phyloP scores from a whole-genome alignment of 1,284 basidiomycete species.

The Pulveroboletus ridleyi region DNA sequence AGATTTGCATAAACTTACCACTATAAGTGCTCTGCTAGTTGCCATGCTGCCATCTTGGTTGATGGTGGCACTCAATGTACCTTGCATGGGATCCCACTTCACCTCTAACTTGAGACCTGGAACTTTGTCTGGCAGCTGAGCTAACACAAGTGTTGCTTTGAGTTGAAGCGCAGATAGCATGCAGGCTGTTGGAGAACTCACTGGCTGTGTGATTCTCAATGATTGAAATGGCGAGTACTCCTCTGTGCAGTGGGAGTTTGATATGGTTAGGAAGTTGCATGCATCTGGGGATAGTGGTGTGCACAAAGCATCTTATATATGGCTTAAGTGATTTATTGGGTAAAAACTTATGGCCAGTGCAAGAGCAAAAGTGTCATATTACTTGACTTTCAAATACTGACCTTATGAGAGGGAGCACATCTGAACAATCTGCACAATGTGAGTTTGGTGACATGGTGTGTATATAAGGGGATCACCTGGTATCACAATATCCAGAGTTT shows the following conservation, averaged over 20 bases:
- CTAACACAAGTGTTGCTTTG: constrained; percentile 58
- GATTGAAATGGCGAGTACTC: constrained; percentile 57
- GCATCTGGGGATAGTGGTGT: constrained; percentile 43
- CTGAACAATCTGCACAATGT: constrained; percentile 59
- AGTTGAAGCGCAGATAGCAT: constrained; percentile 68
- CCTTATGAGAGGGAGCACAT: constrained; percentile 83
- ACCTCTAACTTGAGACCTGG: constrained; percentile 65
- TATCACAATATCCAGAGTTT: constrained; percentile 82
- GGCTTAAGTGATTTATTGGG: constrained; percentile 2
- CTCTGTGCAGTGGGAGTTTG: constrained; percentile 64
- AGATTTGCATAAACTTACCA: constrained; percentile 43
- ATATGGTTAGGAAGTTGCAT: constrained; percentile 38
- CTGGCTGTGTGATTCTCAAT: constrained; percentile 47
- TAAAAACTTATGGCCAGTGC: constrained; percentile 77
- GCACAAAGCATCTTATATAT: constrained; percentile 53
- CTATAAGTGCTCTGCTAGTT: constrained; percentile 47
- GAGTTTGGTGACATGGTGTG: neutral
- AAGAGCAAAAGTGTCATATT: constrained; percentile 69
- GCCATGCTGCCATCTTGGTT: constrained; percentile 49
- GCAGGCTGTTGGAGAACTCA: constrained; percentile 55
- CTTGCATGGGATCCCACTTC: constrained; percentile 70
- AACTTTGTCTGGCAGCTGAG: constrained; percentile 71
- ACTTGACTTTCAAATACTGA: constrained; percentile 69
- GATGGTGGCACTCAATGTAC: constrained; percentile 62
- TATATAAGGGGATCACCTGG: constrained; percentile 53